Base-by-base conservation (phyloP, 179 eudicot species). In the Actinidia arguta region DNA sequence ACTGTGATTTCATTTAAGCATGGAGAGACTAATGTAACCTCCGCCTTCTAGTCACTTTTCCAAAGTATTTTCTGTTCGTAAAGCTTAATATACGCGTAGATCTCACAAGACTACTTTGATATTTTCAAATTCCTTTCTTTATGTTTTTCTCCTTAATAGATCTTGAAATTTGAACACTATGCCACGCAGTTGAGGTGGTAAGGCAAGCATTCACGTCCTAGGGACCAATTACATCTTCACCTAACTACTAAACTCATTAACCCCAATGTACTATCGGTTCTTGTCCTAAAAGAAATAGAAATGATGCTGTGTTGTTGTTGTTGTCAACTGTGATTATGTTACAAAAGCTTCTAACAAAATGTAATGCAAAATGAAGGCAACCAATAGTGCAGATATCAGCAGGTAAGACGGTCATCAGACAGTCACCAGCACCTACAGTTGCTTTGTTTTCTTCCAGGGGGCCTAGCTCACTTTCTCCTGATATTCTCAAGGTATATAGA, bases 381-480 rank as follows among this genome's bases (percentile, higher is more conserved):
- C 82, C 88, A 12, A 63, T 27, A 27, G 85, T 88, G 73, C 78
- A 76, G 27, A 88, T 90, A 82, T 82, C 69, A n/a, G 76, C 88
- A 24, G 85, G 91, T 71, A 81, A 25, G 78, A 86, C 87, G 1
- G 81, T 79, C 11, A 83, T 88, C 55, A 71, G 70, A 11, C 78
- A 80, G 75, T 81, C 90, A 61, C 85, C 86, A 2, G 92, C 91
- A 52, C 92, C 92, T 8, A 72, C 77, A 47, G 88, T 88, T 25
- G 85, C 89, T 25, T 20, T n/a, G 8, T 90, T 86, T 78, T 88
- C 92, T 69, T 90, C 92, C 10, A 88, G 92, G 85, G 92, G 92
- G 9, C 92, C 92, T 24, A 88, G 87, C 83, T 88, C 92, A 0
- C 78, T 88, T 77, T 83, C 89, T 46, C 89, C 92, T 7, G 88